phyloP scores from a whole-genome alignment of 1,139 yeast genomes.

The Scheffersomyces lignicola region DNA sequence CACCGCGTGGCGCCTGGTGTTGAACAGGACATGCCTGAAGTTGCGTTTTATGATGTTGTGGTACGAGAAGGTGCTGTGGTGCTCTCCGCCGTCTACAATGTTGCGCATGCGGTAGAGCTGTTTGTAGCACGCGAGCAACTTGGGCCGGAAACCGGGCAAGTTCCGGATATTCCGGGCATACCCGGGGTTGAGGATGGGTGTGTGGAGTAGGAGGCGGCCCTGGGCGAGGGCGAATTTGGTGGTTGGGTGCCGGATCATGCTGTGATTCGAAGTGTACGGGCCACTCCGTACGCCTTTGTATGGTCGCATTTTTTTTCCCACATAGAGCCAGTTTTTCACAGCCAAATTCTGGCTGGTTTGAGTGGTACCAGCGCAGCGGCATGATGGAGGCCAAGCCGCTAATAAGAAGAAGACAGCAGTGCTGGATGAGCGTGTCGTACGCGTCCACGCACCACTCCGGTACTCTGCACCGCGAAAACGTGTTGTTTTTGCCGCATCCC shows the following conservation, averaged over 20 bases:
- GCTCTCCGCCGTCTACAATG: conserved; percentile 19
- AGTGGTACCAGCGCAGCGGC: not conserved
- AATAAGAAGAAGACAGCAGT: conserved; percentile 1
- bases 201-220: conserved; percentile 10
- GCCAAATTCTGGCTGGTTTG: conserved; percentile 2
- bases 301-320: no score
- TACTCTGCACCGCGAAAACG: not conserved
- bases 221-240: conserved; percentile 2
- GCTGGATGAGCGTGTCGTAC: not conserved
- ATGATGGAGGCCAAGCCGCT: not conserved
- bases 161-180: conserved; percentile 11
- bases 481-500: conserved; percentile 1
- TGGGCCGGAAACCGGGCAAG: conserved; percentile 14
- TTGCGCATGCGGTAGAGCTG: conserved; percentile 32
- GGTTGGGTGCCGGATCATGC: conserved; percentile 1
- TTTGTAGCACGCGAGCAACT: conserved; percentile 26
- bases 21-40: conserved; percentile 24
- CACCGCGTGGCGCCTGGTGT: conserved; percentile 15
- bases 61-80: conserved; percentile 13
- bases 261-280: no score
- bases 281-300: no score
- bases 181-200: conserved; percentile 8
- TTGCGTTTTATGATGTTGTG: conserved; percentile 24
- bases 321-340: conserved; percentile 4
- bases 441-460: not conserved